A percentile compares a stretch with the other conserved stretches of the same genome.
phyloP scores from a whole-genome alignment of 495 filamentous ascomycete species.

The Daldinia grandis region DNA sequence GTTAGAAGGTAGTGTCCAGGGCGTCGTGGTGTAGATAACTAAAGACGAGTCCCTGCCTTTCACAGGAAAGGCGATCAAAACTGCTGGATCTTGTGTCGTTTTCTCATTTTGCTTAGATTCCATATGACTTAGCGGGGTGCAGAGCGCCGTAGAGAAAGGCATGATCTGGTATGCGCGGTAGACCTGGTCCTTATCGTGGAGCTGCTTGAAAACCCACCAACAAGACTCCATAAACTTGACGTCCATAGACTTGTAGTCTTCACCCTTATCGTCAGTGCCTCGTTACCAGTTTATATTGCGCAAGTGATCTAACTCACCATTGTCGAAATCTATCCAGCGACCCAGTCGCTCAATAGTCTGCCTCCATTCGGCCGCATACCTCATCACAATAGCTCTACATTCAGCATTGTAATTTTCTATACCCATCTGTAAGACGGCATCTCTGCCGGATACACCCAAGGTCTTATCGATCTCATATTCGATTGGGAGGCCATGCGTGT shows the following conservation, averaged over 20 bases:
- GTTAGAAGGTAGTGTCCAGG: conserved; percentile 94
- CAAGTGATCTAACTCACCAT: conserved; percentile 46
- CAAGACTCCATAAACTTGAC: conserved; percentile 85
- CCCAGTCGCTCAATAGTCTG: conserved; percentile 88
- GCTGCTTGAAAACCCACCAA: conserved; percentile 90
- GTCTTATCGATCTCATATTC: conserved; percentile 99
- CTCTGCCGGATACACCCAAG: conserved; percentile 85
- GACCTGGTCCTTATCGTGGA: conserved; percentile 81
- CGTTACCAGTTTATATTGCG: neutral
- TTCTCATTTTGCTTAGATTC: conserved; percentile 78
- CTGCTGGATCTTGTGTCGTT: conserved; percentile 39
- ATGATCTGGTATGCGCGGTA: conserved; percentile 86
- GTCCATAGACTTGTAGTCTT: conserved; percentile 76
- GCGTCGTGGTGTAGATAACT: conserved; percentile 75
- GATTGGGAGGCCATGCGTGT: conserved; percentile 95
- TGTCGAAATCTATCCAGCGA: conserved; percentile 98
- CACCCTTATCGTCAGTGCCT: neutral
- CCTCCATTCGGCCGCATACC: conserved; percentile 89
- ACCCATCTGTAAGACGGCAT: conserved; percentile 86
- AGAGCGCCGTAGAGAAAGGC: conserved; percentile 87
- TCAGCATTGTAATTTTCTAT: conserved; percentile 92
- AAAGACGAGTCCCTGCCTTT: conserved; percentile 32
- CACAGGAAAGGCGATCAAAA: conserved; percentile 38
- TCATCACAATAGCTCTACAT: conserved; percentile 94
- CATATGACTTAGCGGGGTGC: conserved; percentile 85